Conservation (phyloP, 192 early-diverging fungal species). For the Coemansia sp. region DNA sequence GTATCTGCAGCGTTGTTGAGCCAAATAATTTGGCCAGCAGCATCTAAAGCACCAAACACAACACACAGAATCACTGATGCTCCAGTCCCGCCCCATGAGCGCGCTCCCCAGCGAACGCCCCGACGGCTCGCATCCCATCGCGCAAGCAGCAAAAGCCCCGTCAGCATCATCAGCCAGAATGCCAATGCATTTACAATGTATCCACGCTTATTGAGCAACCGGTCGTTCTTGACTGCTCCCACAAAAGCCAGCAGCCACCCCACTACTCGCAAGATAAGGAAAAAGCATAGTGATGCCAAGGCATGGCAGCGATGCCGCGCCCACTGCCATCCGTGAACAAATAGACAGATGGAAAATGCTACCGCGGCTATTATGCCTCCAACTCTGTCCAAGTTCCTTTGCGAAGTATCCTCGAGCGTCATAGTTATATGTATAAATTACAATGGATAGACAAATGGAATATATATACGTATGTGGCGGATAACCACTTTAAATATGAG, state of each 20-base stretch:
- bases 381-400: slow-evolving; percentile 41
- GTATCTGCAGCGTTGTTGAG: slow-evolving; percentile 38
- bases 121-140: slow-evolving; percentile 40
- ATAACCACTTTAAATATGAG: background rate
- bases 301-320: slow-evolving; percentile 33
- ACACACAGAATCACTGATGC: slow-evolving; percentile 24
- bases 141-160: slow-evolving; percentile 26
- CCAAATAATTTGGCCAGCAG: slow-evolving; percentile 50
- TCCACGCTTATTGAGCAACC: slow-evolving; percentile 41
- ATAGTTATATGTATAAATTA: slow-evolving; percentile 15
- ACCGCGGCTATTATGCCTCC: slow-evolving; percentile 48
- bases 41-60: slow-evolving; percentile 44
- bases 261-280: slow-evolving; percentile 35
- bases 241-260: slow-evolving; percentile 50
- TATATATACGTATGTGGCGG: slow-evolving; percentile 6
- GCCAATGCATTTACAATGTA: slow-evolving; percentile 41
- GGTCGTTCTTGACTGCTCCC: slow-evolving; percentile 32
- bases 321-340: slow-evolving; percentile 43
- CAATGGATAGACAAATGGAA: slow-evolving; percentile 7
- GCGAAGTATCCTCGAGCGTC: slow-evolving; percentile 28
- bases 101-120: slow-evolving; percentile 25
- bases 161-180: slow-evolving; percentile 47
- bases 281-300: slow-evolving; percentile 25
- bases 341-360: slow-evolving; percentile 32
- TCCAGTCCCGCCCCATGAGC: slow-evolving; percentile 28